Percentiles rank a stretch among this genome's conserved stretches.
phyloP scores from a whole-genome alignment of 2,329 filamentous ascomycete genomes.

The Hymenoscyphus albidus region DNA sequence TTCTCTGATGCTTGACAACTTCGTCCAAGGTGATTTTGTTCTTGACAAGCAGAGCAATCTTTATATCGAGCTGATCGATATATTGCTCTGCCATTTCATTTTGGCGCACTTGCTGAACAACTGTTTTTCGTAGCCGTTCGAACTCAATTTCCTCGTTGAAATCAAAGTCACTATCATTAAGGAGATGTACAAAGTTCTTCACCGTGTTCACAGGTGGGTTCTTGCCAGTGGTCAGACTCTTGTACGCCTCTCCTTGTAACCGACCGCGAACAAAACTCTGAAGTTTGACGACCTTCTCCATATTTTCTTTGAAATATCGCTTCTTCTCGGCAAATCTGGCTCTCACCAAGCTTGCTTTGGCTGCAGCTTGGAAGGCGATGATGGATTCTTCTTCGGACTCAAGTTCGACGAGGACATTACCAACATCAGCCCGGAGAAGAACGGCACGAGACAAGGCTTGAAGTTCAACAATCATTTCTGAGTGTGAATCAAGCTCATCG shows the following conservation, averaged over 20 bases:
- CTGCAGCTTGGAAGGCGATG: conserved; percentile 68
- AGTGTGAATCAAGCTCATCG: conserved; percentile 65
- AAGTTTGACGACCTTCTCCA: conserved; percentile 98
- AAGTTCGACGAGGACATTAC: conserved; percentile 68
- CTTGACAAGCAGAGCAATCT: conserved; percentile 96
- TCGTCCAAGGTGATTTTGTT: conserved; percentile 99
- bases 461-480: conserved; percentile 62
- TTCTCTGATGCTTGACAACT: conserved; percentile 93
- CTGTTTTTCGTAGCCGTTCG: conserved; percentile 88
- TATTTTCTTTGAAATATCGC: conserved; percentile 88
- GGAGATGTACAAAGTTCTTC: conserved; percentile 94
- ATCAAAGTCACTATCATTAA: conserved; percentile 98
- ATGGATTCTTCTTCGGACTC: conserved; percentile 80
- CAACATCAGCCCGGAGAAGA: conserved; percentile 70
- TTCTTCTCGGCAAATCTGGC: conserved; percentile 77
- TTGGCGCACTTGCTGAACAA: conserved; percentile 93
- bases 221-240: conserved; percentile 91
- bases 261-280: conserved; percentile 95
- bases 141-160: conserved; percentile 99
- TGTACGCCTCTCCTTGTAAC: conserved; percentile 96
- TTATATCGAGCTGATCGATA: conserved; percentile 97
- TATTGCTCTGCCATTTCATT: conserved; percentile 98
- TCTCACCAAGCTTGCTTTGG: conserved; percentile 71
- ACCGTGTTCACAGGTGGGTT: conserved; percentile 95
- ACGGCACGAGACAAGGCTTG: conserved; percentile 78